Conservation (phyloP, 1,284 basidiomycete species). For the Chiua sp. region DNA sequence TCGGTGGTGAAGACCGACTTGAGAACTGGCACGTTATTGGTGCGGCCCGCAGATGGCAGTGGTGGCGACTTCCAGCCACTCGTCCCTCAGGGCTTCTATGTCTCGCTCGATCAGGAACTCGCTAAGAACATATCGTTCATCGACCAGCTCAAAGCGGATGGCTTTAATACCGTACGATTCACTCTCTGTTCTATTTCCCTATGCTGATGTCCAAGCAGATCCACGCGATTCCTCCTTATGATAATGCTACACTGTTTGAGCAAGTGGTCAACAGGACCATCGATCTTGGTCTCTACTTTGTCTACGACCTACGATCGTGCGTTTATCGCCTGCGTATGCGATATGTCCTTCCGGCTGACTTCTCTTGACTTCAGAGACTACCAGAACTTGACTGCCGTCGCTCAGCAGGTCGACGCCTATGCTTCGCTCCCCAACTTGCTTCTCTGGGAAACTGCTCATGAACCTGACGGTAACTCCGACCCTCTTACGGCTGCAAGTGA, state of each 20-base stretch:
- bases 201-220: conserved; percentile 19
- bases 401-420: conserved; percentile 64
- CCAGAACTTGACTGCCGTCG: conserved; percentile 63
- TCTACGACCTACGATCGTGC: conserved; percentile 45
- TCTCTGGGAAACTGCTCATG: conserved; percentile 79
- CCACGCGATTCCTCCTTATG: conserved; percentile 37
- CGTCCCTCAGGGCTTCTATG: conserved; percentile 38
- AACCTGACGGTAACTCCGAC: conserved; percentile 74
- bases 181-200: not conserved
- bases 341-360: not conserved
- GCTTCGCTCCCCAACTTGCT: conserved; percentile 70
- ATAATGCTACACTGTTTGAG: conserved; percentile 26
- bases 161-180: conserved; percentile 36
- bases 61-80: conserved; percentile 28
- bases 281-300: conserved; percentile 32
- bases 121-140: conserved; percentile 27
- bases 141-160: conserved; percentile 23
- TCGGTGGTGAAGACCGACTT: conserved; percentile 42
- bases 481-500: conserved; percentile 58
- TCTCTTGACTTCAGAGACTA: conserved; percentile 42
- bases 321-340: conserved; percentile 27
- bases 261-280: conserved; percentile 24
- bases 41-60: conserved; percentile 20
- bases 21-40: conserved; percentile 34
- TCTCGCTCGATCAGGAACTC: conserved; percentile 25